Conservation (phyloP, 371 early-diverging fungal genomes). For the Apophysomyces trapeziformis region DNA sequence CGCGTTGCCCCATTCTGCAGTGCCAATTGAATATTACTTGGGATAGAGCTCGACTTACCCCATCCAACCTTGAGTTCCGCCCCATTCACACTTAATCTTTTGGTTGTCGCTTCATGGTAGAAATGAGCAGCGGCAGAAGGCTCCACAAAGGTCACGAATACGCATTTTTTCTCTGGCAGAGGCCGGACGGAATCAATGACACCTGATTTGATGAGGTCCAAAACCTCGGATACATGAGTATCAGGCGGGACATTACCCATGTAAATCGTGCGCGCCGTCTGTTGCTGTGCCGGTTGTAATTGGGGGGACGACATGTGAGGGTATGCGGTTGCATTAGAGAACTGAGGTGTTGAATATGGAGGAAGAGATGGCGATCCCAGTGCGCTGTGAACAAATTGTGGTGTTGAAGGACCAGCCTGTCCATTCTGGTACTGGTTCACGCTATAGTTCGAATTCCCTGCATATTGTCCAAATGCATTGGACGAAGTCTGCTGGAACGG, state of each 20-base stretch:
- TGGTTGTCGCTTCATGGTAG: conserved; percentile 54
- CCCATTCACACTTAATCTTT: conserved; percentile 45
- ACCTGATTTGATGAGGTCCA: conserved; percentile 78
- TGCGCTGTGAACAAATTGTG: conserved; percentile 24
- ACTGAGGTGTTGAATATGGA: conserved; percentile 29
- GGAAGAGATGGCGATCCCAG: conserved; percentile 28
- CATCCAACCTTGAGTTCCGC: conserved; percentile 75
- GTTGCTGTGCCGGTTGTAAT: conserved; percentile 25
- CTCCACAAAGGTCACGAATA: conserved; percentile 82
- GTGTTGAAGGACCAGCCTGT: conserved; percentile 22
- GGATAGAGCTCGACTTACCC: conserved; percentile 72
- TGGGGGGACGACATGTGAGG: conserved; percentile 25
- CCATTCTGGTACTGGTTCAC: conserved; percentile 24
- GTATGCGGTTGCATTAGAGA: conserved; percentile 24
- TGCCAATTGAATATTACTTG: conserved; percentile 56
- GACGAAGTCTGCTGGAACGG: conserved; percentile 18
- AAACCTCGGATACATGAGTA: conserved; percentile 66
- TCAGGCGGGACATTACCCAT: conserved; percentile 75
- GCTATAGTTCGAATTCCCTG: conserved; percentile 19
- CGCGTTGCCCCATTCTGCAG: conserved; percentile 74
- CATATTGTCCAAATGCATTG: conserved; percentile 16
- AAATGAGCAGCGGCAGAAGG: conserved; percentile 63
- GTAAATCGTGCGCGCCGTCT: conserved; percentile 72
- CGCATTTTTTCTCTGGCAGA: conserved; percentile 79
- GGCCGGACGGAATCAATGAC: conserved; percentile 75